Conservation (phyloP, 2,329 filamentous ascomycete genomes). For the Fusarium sororula region DNA sequence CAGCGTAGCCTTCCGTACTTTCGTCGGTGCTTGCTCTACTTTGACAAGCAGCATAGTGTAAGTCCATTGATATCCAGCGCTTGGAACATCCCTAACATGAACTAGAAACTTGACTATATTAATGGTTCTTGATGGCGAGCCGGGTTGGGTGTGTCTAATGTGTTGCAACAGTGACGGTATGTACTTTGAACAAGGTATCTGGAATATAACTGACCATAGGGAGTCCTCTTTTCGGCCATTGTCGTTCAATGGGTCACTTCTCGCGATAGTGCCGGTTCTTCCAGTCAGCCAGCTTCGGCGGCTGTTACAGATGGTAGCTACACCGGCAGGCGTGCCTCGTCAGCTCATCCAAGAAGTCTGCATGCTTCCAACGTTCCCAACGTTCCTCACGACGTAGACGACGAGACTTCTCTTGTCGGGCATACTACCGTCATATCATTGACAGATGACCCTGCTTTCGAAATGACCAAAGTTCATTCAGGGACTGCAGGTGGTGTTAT, state of each 20-base stretch:
- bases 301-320: conserved; percentile 19
- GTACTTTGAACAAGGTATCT: conserved; percentile 29
- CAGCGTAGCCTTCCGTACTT: conserved; percentile 65
- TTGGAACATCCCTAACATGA: neutral
- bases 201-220: neutral
- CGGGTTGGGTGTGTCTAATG: conserved; percentile 72
- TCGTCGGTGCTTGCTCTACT: conserved; percentile 66
- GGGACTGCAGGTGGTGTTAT: conserved; percentile 42
- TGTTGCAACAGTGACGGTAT: conserved; percentile 71
- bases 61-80: conserved; percentile 23
- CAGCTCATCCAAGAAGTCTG: conserved; percentile 4
- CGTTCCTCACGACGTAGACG: conserved; percentile 33
- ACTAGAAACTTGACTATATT: conserved; percentile 66
- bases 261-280: conserved; percentile 53
- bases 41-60: conserved; percentile 67
- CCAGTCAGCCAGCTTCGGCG: conserved; percentile 31
- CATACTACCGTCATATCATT: conserved; percentile 31
- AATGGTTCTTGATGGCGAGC: conserved; percentile 67
- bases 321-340: conserved; percentile 9
- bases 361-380: conserved; percentile 16
- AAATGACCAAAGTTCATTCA: conserved; percentile 31
- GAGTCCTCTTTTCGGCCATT: conserved; percentile 68
- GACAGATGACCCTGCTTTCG: conserved; percentile 26
- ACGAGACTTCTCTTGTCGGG: conserved; percentile 41
- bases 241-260: conserved; percentile 71